Percentiles rank a stretch among this genome's conserved stretches.
Conservation (phyloP, 352 stramenopile species). For the Salisapilia sapeloensis region DNA sequence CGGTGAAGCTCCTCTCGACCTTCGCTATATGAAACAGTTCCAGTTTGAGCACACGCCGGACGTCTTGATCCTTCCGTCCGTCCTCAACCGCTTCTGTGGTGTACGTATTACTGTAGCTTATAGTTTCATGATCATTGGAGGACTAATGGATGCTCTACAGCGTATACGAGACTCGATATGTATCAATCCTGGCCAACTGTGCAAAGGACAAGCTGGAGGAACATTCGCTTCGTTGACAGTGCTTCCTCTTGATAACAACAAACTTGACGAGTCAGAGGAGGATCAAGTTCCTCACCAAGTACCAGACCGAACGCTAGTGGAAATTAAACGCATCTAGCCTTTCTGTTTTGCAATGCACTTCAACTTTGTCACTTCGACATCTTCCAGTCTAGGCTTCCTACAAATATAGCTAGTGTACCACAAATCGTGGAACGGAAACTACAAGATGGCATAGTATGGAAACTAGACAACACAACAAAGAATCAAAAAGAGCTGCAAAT, state of each 20-base stretch:
- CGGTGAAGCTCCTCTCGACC: constrained; percentile 76
- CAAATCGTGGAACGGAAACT: too few species aligned
- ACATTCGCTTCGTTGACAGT: constrained; percentile 89
- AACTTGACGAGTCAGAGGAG: constrained; percentile 19
- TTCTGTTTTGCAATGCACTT: too few species aligned
- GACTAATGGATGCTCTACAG: constrained; percentile 15
- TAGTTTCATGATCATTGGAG: not conserved
- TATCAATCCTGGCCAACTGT: constrained; percentile 90
- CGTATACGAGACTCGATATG: constrained; percentile 84
- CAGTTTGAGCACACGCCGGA: constrained; percentile 87
- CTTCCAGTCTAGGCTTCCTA: too few species aligned
- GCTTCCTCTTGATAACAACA: constrained; percentile 77
- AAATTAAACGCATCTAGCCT: constrained; percentile 87
- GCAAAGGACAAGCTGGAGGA: constrained; percentile 86
- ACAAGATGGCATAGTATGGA: too few species aligned
- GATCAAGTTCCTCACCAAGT: constrained; percentile 53
- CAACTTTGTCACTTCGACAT: too few species aligned
- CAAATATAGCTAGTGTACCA: too few species aligned
- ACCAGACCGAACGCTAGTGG: constrained; percentile 76
- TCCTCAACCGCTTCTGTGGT: constrained; percentile 81
- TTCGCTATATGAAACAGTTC: constrained; percentile 85
- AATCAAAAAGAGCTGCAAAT: too few species aligned
- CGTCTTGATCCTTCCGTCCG: constrained; percentile 90
- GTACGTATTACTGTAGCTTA: constrained; percentile 14
- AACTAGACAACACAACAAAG: too few species aligned